Evolutionary conservation across 176 grass and related monocot genomes (phyloP), one percentile per base, ranked within the genome.

Genomic region (Triticum urartu): DNA sequence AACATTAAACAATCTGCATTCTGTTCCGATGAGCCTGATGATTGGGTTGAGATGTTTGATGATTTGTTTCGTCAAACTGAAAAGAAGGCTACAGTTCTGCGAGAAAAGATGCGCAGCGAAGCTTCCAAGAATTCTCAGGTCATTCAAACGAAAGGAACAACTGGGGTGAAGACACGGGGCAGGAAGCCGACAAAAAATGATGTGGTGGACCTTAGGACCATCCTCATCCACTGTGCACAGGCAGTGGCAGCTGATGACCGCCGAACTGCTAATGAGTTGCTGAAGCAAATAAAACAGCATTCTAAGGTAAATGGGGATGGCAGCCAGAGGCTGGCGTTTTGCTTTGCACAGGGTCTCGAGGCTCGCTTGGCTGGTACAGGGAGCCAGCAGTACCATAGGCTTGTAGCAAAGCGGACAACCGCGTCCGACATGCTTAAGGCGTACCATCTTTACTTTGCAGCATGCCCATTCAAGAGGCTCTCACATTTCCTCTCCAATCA

Each of bases 401-500:
- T 98, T 52, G 86, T 98, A 64, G 96, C 96, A 0, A 94, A 98
- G 83, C 86, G 90, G 60, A 95, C 96, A 72, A 98, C 90, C 35
- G 96, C 91, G 5, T 92, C 91, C 1, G 96, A 98, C 79, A 91
- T 98, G 90, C 88, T 98, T 40, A 98, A 98, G 88, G 96, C 93
- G 17, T 98, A 98, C 88, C 93, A 98, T 87, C 89, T 98, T 85
- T 98, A 88, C 87, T 84, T 98, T 50, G 91, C 96, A 79, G 96
- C 96, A 85, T 94, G 91, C 82, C 96, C 96, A 22, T 98, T 98
- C 79, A 95, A 98, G 85, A 95, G 92, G 76, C 90, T 94, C 36
- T 98, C 96, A 54, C 91, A 98, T 87, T 98, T 95, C 48, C 94
- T 98, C 79, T 95, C 93, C 5, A 98, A 98, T 35, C 96, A 98